Base-by-base conservation (phyloP, 768 basidiomycete genomes). In the Podaxis rugospora region DNA sequence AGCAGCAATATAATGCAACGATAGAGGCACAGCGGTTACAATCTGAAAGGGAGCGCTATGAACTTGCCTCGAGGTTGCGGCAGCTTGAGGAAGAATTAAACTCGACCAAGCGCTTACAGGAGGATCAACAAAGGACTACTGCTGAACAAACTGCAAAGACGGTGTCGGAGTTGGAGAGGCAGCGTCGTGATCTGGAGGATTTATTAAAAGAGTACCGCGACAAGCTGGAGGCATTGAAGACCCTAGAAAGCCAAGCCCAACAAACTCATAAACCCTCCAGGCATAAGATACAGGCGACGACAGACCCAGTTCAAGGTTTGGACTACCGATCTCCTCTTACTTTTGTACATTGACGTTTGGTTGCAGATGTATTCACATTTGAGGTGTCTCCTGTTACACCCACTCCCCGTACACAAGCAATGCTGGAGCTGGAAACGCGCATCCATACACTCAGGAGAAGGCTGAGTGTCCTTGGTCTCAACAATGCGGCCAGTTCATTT, bases 381-480 rank as follows among this genome's bases (percentile, higher is more conserved):
- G 73, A 76, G 14, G 70, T 73, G 21, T 69, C 70, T n/a, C 72
- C 80, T 27, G 69, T 73, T 10, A 62, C 69, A 10, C 70, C 68
- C 18, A 66, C 62, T 18, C 68, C 70, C 28, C 76, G 74, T 65
- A 72, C 73, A 7, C 71, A 75, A 55, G 79, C 79, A 65, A 72
- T 78, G 62, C 64, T 70, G 44, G 77, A 81, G 57, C 68, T 88
- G 7, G 79, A 84, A 65, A 69, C 73, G 25, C 78, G 73, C 32
- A 80, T 92, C 46, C 69, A 83, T 51, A 71, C 72, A 1, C 73
- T 90, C 27, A 80, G 88, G 57, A 88, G 80, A 66, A 79, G 83
- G 11, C 73, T 93, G 35, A 81, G 81, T 47, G 81, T 84, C 7
- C 76, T 92, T 62, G 80, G 77, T 57, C 82, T 92, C 63, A 82